Base-by-base conservation (phyloP, 139 green algal species). In the Chlorella sp. region DNA sequence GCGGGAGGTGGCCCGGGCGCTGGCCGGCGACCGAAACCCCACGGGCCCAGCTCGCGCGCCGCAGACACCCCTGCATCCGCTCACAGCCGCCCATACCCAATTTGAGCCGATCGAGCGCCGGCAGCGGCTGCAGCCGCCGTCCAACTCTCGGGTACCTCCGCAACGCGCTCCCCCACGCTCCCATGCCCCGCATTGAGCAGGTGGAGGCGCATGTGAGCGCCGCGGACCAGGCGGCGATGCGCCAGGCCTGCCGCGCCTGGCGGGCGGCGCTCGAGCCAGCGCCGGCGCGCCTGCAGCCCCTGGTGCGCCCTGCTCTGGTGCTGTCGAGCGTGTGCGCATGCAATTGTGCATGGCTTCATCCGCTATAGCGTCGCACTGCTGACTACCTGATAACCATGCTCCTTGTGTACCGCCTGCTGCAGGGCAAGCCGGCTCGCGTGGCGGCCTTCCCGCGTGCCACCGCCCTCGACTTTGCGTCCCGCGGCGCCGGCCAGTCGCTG, bases 241-340 rank as follows among this genome's bases (percentile, higher is more conserved):
- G 74, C 17, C 44, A 36, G 23, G 30, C 55, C 56, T 81, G 74
- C 56, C 23, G 34, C 12, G 34, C 74, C 2, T 81, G 74, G 74
- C 74, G 74, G 60, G 18, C 32, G 34, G 56, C 74, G 11, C 32
- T 81, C 56, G 32, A 34, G 55, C 3, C 25, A 20, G 74, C 74
- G 56, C 23, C 56, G 34, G 30, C 34, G 6, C 30, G 6, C n/a
- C 74, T 81, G 21, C 74, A 69, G 32, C 74, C 74, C 9, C 56
- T 81, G 74, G 74, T 81, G 74, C 28, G 74, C 39, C 28, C 38
- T 39, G 64, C n/a, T n/a, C n/a, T n/a, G n/a, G n/a, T n/a, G n/a
- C n/a, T n/a, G n/a, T n/a, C n/a, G n/a, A n/a, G n/a, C n/a, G n/a
- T n/a, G n/a, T n/a, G n/a, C n/a, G n/a, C n/a, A n/a, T n/a, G n/a